phyloP scores from a whole-genome alignment of 2,329 filamentous ascomycete genomes.

The Ophiostoma australiae region DNA sequence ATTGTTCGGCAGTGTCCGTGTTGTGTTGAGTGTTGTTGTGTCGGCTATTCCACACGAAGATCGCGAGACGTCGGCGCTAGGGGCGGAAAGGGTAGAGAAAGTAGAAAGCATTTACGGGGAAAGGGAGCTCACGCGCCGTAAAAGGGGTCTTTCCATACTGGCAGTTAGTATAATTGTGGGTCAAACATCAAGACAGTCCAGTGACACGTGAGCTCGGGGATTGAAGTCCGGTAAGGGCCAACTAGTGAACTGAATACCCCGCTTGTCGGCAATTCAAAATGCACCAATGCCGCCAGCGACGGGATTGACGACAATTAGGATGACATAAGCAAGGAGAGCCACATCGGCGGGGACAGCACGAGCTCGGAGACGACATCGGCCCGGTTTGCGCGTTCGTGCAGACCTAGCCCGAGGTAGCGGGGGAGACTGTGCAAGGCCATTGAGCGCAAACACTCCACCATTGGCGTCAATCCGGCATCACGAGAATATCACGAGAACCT shows the following conservation, averaged over 20 bases:
- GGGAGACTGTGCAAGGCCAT: not conserved
- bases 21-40: not conserved
- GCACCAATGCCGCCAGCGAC: not conserved
- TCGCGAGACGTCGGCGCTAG: not conserved
- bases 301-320: not conserved
- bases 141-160: not conserved
- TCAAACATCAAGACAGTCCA: not conserved
- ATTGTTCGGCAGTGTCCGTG: not conserved
- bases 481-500: not conserved
- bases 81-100: not conserved
- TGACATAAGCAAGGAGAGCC: not conserved
- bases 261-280: conserved; percentile 6
- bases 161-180: not conserved
- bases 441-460: not conserved
- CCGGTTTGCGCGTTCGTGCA: not conserved
- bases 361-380: not conserved
- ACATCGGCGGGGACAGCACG: not conserved
- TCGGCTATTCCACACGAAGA: not conserved
- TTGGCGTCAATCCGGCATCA: not conserved
- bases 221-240: not conserved
- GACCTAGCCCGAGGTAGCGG: not conserved
- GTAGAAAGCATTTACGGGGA: not conserved
- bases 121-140: not conserved
- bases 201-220: not conserved
- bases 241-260: not conserved